phyloP scores from a whole-genome alignment of 305 asterid species.

The Vinca major region DNA sequence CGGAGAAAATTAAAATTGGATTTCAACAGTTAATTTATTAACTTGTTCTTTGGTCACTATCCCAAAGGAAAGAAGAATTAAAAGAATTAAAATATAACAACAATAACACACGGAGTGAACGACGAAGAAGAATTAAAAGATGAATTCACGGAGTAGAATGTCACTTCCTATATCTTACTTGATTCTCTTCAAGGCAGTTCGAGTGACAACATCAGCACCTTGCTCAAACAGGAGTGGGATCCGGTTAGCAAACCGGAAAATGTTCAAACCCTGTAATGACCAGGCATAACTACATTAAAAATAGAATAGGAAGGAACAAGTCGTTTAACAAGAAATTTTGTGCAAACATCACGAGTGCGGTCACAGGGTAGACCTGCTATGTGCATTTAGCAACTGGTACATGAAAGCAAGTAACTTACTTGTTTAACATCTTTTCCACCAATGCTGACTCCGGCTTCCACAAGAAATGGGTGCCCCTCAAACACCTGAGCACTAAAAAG shows the following conservation, averaged over 20 bases:
- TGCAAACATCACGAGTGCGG: neutral
- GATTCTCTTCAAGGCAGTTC: slow-evolving; percentile 83
- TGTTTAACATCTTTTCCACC: slow-evolving; percentile 94
- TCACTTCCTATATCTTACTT: slow-evolving; percentile 39
- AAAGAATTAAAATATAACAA: too few relatives aligned
- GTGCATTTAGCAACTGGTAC: neutral
- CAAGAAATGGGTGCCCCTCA: slow-evolving; percentile 92
- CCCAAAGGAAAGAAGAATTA: neutral
- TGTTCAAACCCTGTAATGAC: slow-evolving; percentile 56
- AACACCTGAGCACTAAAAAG: slow-evolving; percentile 80
- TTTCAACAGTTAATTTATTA: neutral
- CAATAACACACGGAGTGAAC: too few relatives aligned
- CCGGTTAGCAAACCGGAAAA: slow-evolving; percentile 92
- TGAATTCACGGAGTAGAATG: neutral
- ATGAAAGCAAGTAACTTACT: slow-evolving; percentile 34
- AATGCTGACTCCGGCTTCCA: slow-evolving; percentile 91
- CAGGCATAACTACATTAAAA: neutral
- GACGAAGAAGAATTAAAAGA: neutral
- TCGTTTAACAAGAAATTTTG: neutral
- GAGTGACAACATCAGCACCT: slow-evolving; percentile 95
- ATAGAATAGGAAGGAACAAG: neutral
- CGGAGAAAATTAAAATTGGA: slow-evolving; percentile 4
- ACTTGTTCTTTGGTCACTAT: neutral
- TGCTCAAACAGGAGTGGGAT: slow-evolving; percentile 92
- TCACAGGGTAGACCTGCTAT: slow-evolving; percentile 1